phyloP scores from a whole-genome alignment of 2,329 filamentous ascomycete species.

The Diaporthe citrichinensis region DNA sequence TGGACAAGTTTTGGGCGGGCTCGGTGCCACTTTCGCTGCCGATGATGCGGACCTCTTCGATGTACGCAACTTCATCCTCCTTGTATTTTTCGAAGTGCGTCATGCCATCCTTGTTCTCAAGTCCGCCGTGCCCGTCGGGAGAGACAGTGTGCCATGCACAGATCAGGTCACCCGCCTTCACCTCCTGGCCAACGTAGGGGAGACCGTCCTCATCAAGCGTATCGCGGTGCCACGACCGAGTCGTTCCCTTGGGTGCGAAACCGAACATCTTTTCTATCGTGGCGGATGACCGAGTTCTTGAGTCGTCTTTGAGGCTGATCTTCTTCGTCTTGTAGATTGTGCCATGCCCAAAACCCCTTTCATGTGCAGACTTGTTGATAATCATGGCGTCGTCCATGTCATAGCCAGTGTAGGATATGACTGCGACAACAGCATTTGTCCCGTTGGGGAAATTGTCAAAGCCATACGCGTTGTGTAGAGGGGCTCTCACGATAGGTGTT shows the following conservation, averaged over 20 bases:
- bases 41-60: constrained; percentile 93
- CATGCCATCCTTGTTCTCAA: constrained; percentile 86
- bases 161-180: constrained; percentile 86
- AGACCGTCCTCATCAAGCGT: constrained; percentile 90
- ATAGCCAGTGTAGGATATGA: constrained; percentile 98
- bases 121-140: constrained; percentile 81
- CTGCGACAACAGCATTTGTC: constrained; percentile 93
- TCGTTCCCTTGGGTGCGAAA: constrained; percentile 83
- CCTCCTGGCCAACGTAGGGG: constrained; percentile 81
- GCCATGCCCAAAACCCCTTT: constrained; percentile 94
- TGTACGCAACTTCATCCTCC: constrained; percentile 86
- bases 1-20: constrained; percentile 87
- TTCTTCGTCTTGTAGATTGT: constrained; percentile 99
- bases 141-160: constrained; percentile 92
- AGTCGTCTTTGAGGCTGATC: constrained; percentile 86
- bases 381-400: constrained; percentile 99
- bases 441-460: constrained; percentile 99
- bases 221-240: constrained; percentile 78
- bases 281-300: constrained; percentile 74
- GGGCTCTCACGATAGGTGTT: constrained; percentile 91
- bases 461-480: constrained; percentile 95
- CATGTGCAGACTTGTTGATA: constrained; percentile 95
- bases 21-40: constrained; percentile 87
- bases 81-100: constrained; percentile 96
- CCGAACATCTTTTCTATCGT: constrained; percentile 88